Percentiles rank a stretch among this genome's conserved stretches.
Evolutionary conservation across 768 basidiomycete genomes (phyloP).

Genomic region (Favolaschia claudopus): DNA sequence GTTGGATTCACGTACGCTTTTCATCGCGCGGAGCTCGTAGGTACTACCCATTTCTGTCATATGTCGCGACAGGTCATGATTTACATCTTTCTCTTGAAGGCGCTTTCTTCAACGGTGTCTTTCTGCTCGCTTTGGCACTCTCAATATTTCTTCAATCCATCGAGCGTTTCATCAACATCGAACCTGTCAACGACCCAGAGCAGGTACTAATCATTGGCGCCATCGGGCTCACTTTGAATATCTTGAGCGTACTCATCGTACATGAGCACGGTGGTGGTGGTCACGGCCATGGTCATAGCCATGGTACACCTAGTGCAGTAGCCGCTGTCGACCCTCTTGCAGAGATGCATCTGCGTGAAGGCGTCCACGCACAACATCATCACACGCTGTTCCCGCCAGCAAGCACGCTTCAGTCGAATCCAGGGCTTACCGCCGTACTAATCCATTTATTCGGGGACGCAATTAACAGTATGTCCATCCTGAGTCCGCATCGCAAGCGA

Average conservation of each 20-base stretch:
- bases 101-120: slow-evolving; percentile 62
- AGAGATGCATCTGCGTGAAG: slow-evolving; percentile 14
- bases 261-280: slow-evolving; percentile 56
- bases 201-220: slow-evolving; percentile 58
- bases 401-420: slow-evolving; percentile 44
- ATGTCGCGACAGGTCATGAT: not conserved
- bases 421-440: slow-evolving; percentile 57
- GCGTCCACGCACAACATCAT: slow-evolving; percentile 51
- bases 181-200: slow-evolving; percentile 50
- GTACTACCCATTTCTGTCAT: slow-evolving; percentile 37
- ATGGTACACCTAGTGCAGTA: slow-evolving; percentile 17
- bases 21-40: slow-evolving; percentile 63
- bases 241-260: slow-evolving; percentile 55
- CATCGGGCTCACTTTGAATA: slow-evolving; percentile 55
- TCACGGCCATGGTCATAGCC: slow-evolving; percentile 49
- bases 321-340: slow-evolving; percentile 15
- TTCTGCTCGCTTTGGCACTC: slow-evolving; percentile 58
- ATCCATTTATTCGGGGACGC: slow-evolving; percentile 63
- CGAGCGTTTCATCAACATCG: slow-evolving; percentile 59
- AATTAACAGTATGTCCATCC: slow-evolving; percentile 51
- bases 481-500: not conserved
- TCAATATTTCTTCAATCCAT: slow-evolving; percentile 62
- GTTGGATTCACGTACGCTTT: slow-evolving; percentile 62
- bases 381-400: slow-evolving; percentile 51
- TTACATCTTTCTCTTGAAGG: slow-evolving; percentile 38